phyloP scores from a whole-genome alignment of 768 basidiomycete species.

The Boletus subparvulus region DNA sequence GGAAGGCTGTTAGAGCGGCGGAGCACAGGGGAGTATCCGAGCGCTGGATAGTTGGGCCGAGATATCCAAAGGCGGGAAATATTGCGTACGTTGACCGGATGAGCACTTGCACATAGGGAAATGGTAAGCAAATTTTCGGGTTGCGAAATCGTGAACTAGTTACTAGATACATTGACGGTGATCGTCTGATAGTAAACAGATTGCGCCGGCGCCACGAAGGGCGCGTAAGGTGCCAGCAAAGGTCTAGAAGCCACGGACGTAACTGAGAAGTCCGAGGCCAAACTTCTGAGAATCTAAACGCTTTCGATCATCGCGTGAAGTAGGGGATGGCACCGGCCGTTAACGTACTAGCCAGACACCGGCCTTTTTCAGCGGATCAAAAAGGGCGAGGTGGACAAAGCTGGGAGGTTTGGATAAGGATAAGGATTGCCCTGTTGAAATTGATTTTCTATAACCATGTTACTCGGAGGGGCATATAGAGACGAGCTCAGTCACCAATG shows the following conservation, averaged over 20 bases:
- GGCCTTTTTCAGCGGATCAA: constrained; percentile 19
- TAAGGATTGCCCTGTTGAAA: constrained; percentile 17
- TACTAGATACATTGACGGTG: constrained; percentile 20
- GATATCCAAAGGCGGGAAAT: constrained; percentile 23
- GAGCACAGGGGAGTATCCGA: constrained; percentile 20
- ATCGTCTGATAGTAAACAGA: constrained; percentile 21
- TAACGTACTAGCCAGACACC: constrained; percentile 17
- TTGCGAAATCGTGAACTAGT: constrained; percentile 9
- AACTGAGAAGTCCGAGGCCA: constrained; percentile 35
- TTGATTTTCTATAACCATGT: constrained; percentile 15
- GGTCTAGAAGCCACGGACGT: constrained; percentile 35
- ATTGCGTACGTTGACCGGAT: constrained; percentile 20
- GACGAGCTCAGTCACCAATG: constrained; percentile 1
- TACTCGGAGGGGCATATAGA: constrained; percentile 2
- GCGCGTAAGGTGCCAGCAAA: constrained; percentile 19
- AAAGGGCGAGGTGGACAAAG: constrained; percentile 15
- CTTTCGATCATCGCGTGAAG: constrained; percentile 28
- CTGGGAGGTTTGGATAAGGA: constrained; percentile 17
- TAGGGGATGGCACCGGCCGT: constrained; percentile 4
- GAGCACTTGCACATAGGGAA: constrained; percentile 17
- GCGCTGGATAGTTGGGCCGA: constrained; percentile 8
- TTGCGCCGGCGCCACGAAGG: constrained; percentile 31
- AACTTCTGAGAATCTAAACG: constrained; percentile 30
- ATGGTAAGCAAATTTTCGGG: constrained; percentile 11
- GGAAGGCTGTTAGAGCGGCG: constrained; percentile 24